phyloP scores from a whole-genome alignment of 2,329 filamentous ascomycete genomes.

The Zymoseptoria tritici region DNA sequence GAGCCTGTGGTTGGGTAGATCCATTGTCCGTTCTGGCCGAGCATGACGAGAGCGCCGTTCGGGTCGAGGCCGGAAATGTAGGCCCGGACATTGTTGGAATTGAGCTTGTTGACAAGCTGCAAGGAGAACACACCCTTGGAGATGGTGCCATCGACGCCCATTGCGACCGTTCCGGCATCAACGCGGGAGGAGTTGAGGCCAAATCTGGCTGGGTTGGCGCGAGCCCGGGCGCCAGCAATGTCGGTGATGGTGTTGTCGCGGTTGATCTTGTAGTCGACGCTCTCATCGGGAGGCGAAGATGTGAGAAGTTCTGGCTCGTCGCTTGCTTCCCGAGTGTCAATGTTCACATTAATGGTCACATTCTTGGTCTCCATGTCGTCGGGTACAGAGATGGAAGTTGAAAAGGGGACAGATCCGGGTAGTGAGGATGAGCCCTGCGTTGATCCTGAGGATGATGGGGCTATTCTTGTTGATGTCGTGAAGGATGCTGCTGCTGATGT shows the following conservation, averaged over 20 bases:
- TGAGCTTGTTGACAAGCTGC: constrained; percentile 39
- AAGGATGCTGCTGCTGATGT: not conserved
- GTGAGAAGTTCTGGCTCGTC: not conserved
- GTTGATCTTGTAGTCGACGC: not conserved
- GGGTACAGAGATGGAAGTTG: not conserved
- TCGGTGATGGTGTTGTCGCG: not conserved
- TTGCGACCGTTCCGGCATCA: not conserved
- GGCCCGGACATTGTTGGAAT: constrained; percentile 31
- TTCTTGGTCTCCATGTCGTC: not conserved
- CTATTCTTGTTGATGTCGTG: not conserved
- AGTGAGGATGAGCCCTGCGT: not conserved
- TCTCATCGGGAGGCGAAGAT: not conserved
- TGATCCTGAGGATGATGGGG: not conserved
- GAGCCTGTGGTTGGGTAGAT: constrained; percentile 37
- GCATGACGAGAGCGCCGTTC: constrained; percentile 35
- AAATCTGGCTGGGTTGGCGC: not conserved
- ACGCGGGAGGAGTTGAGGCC: not conserved
- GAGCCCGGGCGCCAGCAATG: not conserved
- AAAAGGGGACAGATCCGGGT: not conserved
- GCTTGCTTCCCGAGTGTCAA: not conserved
- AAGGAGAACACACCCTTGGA: constrained; percentile 8
- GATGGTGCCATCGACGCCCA: not conserved
- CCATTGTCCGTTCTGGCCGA: constrained; percentile 33
- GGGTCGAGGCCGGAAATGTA: constrained; percentile 41
- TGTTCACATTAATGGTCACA: not conserved